Base-by-base conservation (phyloP, 768 basidiomycete genomes). In the Auriculariales sp. region DNA sequence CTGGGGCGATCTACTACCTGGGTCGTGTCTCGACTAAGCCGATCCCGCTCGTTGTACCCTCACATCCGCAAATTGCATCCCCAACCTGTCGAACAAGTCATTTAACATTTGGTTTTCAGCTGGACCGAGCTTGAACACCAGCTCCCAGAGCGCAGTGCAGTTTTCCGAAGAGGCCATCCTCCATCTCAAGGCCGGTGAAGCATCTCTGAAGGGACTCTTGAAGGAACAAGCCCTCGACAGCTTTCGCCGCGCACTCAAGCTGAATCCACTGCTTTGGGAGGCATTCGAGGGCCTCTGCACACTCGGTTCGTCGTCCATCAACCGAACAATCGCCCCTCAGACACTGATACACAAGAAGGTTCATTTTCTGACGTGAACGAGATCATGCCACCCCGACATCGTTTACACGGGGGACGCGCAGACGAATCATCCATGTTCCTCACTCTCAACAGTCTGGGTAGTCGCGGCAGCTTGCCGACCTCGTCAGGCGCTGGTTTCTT, bases 201-300 rank as follows among this genome's bases (percentile, higher is more conserved):
- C 81, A 63, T 86, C 89, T 28, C 58, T 81, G 60, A 86, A 82
- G 63, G 87, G 83, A 46, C 88, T 90, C 62, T 72, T 85, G 52
- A 74, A 74, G 2, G 80, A 83, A 49, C 75, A 77, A 55, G 91
- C 91, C n/a, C 68, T 72, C 24, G 59, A 66, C 49, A 81, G 79
- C 59, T 93, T 83, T 62, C 71, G 72, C 42, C 75, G 79, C 52
- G 84, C 89, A 25, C 69, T 95, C 53, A 62, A 69, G 12, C 61
- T 79, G 44, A 81, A 89, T 59, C 86, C 88, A 28, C 75, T 87
- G 61, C 65, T 92, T 49, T 94, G 90, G 90, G 91, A 95, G 62
- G 91, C 91, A 3, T 85, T 91, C 58, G 87, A 91, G 59, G 90
- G 87, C 0, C 63, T 95, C 29, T 94, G 91, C 61, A 65, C 73